Percentiles rank a stretch among this genome's conserved stretches.
Conservation (phyloP, 176 grass and related monocot species). For the Lolium rigidum region DNA sequence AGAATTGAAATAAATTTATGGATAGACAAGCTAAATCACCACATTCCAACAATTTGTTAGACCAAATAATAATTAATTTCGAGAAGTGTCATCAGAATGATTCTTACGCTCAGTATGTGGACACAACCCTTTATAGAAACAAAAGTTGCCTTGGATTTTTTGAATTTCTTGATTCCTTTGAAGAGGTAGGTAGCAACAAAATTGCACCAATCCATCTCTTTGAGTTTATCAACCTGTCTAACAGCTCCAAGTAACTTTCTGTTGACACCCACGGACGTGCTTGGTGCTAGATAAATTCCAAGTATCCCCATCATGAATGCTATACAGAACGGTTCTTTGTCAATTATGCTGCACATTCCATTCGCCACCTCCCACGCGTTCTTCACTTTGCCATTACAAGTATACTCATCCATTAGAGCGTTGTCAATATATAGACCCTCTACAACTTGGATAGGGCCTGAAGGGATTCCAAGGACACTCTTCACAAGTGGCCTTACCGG, state of each 20-base stretch:
- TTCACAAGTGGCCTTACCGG: constrained; percentile 8
- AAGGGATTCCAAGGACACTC: constrained; percentile 1
- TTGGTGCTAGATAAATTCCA: not conserved
- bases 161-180: not conserved
- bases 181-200: not conserved
- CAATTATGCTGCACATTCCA: not conserved
- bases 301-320: not conserved
- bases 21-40: too few species aligned
- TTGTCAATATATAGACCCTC: not conserved
- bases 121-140: not conserved
- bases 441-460: not conserved
- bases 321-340: not conserved
- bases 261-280: not conserved
- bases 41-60: not conserved
- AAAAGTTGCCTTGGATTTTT: not conserved
- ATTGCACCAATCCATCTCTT: constrained; percentile 9
- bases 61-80: not conserved
- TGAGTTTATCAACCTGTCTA: not conserved
- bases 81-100: not conserved
- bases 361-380: not conserved
- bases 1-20: not conserved
- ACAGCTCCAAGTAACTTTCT: not conserved
- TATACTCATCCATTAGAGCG: not conserved
- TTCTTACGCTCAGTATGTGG: not conserved
- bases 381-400: not conserved